Base-by-base conservation (phyloP, 1,284 basidiomycete genomes). In the Schizophyllum amplum region DNA sequence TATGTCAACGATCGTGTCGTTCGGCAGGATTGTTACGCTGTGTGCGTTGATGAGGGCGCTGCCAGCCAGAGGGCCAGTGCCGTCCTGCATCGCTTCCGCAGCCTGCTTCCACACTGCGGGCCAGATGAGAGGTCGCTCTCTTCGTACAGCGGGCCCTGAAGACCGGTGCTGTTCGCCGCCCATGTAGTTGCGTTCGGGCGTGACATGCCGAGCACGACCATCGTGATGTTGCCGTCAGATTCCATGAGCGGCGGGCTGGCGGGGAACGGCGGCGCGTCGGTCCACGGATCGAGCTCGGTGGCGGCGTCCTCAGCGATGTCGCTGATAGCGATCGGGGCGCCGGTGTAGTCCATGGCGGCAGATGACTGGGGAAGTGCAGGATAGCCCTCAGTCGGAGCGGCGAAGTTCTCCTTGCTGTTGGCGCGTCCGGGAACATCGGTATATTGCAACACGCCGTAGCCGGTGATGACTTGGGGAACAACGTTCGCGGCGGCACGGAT, bases 401-500 rank as follows among this genome's bases (percentile, higher is more conserved):
- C 52, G 51, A 57, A 47, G 17, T 24, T 26, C 4, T 22, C 7
- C 33, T 42, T 42, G 48, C 15, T 50, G 15, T 9, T 11, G 21
- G 48, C 22, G 24, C 22, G 15, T 9, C 21, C 27, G 20, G 21
- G 25, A 20, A 48, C 52, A 24, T 20, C 53, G 33, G 13, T 9
- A 42, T 57, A 57, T 55, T 57, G 56, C 22, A 57, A 47, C 17
- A 57, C 42, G 6, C 21, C 56, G 26, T 57, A 57, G 13, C 56
- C 56, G 15, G 53, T 47, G 47, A 57, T 48, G 4, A 50, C 27
- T 47, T 57, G 56, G 2, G 56, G 56, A 6, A 55, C 47, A 11
- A 57, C 56, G 24, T 57, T 55, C 26, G 56, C 54, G 17, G 52
- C 46, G 25, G 49, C 53, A 26, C 56, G 56, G n/a, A 57, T 55